phyloP scores from a whole-genome alignment of 2,329 filamentous ascomycete genomes.

The Bimuria novae-zelandiae region DNA sequence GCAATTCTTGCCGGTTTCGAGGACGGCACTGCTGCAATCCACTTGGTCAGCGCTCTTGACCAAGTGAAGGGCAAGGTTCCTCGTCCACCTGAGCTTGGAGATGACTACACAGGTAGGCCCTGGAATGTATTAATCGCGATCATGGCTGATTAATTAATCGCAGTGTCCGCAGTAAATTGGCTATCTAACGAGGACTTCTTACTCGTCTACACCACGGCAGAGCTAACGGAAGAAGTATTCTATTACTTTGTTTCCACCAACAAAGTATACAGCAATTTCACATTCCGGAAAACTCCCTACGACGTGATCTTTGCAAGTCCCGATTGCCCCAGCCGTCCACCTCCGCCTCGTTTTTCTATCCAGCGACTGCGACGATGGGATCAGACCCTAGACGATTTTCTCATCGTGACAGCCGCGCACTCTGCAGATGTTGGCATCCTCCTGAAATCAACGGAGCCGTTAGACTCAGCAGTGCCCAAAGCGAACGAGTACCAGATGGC shows the following conservation, averaged over 20 bases:
- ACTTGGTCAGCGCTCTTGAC: conserved; percentile 75
- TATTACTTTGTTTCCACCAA: conserved; percentile 64
- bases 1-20: conserved; percentile 85
- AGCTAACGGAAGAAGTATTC: conserved; percentile 62
- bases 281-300: conserved; percentile 74
- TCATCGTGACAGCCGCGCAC: conserved; percentile 82
- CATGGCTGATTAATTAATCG: conserved; percentile 10
- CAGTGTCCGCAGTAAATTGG: conserved; percentile 83
- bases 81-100: conserved; percentile 68
- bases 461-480: conserved; percentile 66
- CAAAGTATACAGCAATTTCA: conserved; percentile 57
- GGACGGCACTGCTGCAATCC: conserved; percentile 79
- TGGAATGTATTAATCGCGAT: background rate
- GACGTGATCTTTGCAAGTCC: conserved; percentile 30
- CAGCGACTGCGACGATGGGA: conserved; percentile 78
- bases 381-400: conserved; percentile 77
- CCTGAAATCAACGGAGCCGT: conserved; percentile 70
- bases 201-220: conserved; percentile 64
- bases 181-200: conserved; percentile 86
- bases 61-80: conserved; percentile 75
- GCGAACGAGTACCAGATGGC: conserved; percentile 75
- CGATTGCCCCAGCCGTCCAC: conserved; percentile 60
- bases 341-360: conserved; percentile 76
- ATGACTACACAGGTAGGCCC: conserved; percentile 67
- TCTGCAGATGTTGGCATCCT: conserved; percentile 79